A percentile compares a stretch with the other conserved stretches of the same genome.
Evolutionary conservation across 2,329 filamentous ascomycete species (phyloP).

Genomic region (Scedosporium dehoogii): DNA sequence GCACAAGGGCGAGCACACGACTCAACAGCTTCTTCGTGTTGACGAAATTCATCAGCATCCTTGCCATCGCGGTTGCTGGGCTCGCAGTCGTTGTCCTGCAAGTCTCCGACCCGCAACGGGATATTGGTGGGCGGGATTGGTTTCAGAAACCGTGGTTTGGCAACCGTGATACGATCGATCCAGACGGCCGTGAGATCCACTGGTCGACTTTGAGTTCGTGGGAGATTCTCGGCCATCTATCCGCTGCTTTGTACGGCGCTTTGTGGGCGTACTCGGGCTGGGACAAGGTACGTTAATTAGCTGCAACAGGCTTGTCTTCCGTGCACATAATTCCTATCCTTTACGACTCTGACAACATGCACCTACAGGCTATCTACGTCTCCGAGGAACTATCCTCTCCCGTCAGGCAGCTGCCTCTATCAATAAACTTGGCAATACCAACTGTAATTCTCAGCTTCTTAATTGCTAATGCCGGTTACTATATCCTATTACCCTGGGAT

Average conservation of each 20-base stretch:
- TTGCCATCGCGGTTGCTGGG: slow-evolving; percentile 37
- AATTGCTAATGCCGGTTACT: slow-evolving; percentile 51
- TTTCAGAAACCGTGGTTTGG: slow-evolving; percentile 44
- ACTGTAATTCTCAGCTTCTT: slow-evolving; percentile 51
- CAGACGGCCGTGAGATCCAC: slow-evolving; percentile 37
- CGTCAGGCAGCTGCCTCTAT: slow-evolving; percentile 44
- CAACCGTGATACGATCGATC: slow-evolving; percentile 35
- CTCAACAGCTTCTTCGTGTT: slow-evolving; percentile 46
- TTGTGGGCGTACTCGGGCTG: slow-evolving; percentile 58
- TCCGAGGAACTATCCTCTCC: slow-evolving; percentile 42
- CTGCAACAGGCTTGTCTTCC: too few species aligned
- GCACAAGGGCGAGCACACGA: slow-evolving; percentile 43
- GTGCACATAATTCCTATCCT: not conserved
- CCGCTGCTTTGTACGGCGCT: slow-evolving; percentile 50
- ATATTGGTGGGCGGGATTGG: slow-evolving; percentile 41
- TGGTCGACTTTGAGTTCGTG: slow-evolving; percentile 40
- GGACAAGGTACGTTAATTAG: slow-evolving; percentile 42
- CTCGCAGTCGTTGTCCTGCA: slow-evolving; percentile 35
- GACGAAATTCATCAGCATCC: slow-evolving; percentile 41
- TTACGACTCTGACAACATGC: not conserved
- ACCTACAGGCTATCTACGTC: slow-evolving; percentile 41
- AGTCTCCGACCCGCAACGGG: slow-evolving; percentile 21
- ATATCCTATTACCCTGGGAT: slow-evolving; percentile 51
- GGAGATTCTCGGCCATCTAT: slow-evolving; percentile 50
- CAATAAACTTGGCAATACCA: slow-evolving; percentile 51